Evolutionary conservation across 2,329 filamentous ascomycete genomes (phyloP).

Genomic region (Rosellinia necatrix): DNA sequence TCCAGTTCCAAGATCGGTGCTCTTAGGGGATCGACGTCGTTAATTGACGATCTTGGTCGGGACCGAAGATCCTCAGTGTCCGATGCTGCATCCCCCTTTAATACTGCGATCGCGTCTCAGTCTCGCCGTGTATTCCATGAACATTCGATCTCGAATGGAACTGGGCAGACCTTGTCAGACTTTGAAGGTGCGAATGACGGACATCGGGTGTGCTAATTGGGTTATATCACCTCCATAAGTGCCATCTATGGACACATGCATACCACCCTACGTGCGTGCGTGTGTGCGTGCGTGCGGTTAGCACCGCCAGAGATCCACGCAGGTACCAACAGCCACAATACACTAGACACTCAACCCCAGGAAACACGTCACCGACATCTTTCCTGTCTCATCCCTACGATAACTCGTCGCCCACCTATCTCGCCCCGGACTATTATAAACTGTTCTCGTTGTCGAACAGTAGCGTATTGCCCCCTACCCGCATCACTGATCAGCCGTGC

Average conservation of each 20-base stretch:
- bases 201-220: too few relatives aligned
- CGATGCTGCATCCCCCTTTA: neutral
- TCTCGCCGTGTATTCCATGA: neutral
- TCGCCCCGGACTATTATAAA: too few relatives aligned
- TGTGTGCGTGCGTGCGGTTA: neutral
- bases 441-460: neutral
- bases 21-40: neutral
- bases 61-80: constrained; percentile 7
- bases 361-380: neutral
- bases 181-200: neutral
- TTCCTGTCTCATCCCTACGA: too few relatives aligned
- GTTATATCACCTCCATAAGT: too few relatives aligned
- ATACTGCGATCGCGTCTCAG: neutral
- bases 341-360: constrained; percentile 5
- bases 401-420: too few relatives aligned
- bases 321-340: constrained; percentile 7
- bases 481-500: neutral
- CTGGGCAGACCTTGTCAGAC: too few relatives aligned
- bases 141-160: too few relatives aligned
- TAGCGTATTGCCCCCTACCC: too few relatives aligned
- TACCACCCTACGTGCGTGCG: constrained; percentile 4
- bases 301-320: constrained; percentile 7
- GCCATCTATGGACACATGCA: neutral
- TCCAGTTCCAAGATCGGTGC: constrained; percentile 4
- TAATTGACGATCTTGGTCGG: constrained; percentile 10